These are phyloP conservation scores for Guadua angustifolia DNA, from an alignment of 176 grass and related monocot species.

Conservation along the genomic window DNA sequence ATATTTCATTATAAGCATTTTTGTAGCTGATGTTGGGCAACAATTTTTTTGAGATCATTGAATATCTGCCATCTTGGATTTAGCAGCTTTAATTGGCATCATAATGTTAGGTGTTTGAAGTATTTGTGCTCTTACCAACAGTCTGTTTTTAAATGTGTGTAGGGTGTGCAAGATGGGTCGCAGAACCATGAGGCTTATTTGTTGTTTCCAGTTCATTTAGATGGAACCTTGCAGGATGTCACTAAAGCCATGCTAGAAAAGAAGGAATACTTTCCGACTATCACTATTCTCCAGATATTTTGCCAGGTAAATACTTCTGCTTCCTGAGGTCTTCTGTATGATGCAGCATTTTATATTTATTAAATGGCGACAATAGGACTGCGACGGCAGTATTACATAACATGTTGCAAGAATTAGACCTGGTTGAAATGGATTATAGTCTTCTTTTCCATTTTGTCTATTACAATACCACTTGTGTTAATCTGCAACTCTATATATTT, in stretches of 20 bases:
- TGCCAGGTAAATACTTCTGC: slow-evolving; percentile 64
- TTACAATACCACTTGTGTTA: neutral
- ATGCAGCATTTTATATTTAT: neutral
- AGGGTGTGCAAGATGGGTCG: slow-evolving; percentile 72
- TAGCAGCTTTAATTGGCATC: neutral
- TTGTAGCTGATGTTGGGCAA: neutral
- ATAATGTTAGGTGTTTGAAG: neutral
- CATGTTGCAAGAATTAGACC: neutral
- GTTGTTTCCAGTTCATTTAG: slow-evolving; percentile 90
- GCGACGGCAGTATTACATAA: neutral
- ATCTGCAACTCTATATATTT: neutral
- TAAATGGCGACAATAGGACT: neutral
- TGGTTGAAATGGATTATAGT: neutral
- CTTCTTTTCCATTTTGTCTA: neutral
- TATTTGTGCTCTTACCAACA: slow-evolving; percentile 14
- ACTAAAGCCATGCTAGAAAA: slow-evolving; percentile 70
- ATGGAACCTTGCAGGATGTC: slow-evolving; percentile 76
- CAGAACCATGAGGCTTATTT: slow-evolving; percentile 86
- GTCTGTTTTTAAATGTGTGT: slow-evolving; percentile 1
- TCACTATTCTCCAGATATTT: slow-evolving; percentile 85
- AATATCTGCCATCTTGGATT: neutral
- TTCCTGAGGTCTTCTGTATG: slow-evolving; percentile 19
- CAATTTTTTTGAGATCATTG: neutral
- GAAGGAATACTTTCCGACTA: slow-evolving; percentile 66
- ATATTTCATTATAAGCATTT: neutral